Conservation (phyloP, 495 filamentous ascomycete species). For the Cenococcum geophilum region DNA sequence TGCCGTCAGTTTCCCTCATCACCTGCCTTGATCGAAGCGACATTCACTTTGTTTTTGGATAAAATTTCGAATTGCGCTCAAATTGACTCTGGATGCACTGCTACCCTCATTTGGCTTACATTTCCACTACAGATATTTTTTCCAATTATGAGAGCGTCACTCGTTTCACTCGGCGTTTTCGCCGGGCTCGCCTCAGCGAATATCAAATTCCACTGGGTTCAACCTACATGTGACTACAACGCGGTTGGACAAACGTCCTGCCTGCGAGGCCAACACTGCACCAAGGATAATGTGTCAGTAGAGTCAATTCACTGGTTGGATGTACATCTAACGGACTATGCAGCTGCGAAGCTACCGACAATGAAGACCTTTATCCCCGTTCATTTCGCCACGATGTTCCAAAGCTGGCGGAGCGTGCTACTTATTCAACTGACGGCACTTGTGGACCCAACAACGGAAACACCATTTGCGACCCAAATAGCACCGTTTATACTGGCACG, state of each 20-base stretch:
- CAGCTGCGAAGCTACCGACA: slow-evolving; percentile 25
- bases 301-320: not conserved
- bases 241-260: slow-evolving; percentile 6
- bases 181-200: slow-evolving; percentile 26
- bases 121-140: slow-evolving; percentile 10
- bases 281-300: slow-evolving; percentile 22
- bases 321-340: not conserved
- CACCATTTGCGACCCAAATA: slow-evolving; percentile 35
- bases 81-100: not conserved
- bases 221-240: slow-evolving; percentile 21
- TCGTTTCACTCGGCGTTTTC: slow-evolving; percentile 19
- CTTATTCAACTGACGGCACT: slow-evolving; percentile 34
- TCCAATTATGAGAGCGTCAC: slow-evolving; percentile 18
- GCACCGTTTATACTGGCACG: slow-evolving; percentile 32
- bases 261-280: slow-evolving; percentile 25
- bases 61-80: not conserved
- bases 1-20: too few relatives aligned
- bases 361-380: slow-evolving; percentile 22
- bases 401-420: slow-evolving; percentile 18
- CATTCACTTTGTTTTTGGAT: not conserved
- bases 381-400: slow-evolving; percentile 27
- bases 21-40: not conserved
- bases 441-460: slow-evolving; percentile 35
- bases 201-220: slow-evolving; percentile 27
- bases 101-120: slow-evolving; percentile 14